Evolutionary conservation across 1,284 basidiomycete species (phyloP), one percentile per base, ranked within the genome.

Genomic region (Fomitopsis betulina): DNA sequence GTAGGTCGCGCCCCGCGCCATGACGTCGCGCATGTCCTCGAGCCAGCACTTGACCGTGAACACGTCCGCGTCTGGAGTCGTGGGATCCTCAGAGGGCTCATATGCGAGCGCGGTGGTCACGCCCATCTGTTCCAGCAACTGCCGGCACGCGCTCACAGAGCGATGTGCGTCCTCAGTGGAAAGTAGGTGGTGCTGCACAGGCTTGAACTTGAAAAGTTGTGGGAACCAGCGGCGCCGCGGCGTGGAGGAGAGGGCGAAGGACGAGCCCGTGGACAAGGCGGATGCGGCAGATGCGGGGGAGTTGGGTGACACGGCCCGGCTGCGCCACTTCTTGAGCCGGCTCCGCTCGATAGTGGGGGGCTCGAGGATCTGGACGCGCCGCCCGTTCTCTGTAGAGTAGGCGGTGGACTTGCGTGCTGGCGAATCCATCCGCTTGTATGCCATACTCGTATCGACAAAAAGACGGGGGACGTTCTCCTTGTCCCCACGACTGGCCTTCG

Each of bases 201-300:
- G 86, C 68, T 89, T 93, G 78, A 93, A 89, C 68, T 86, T 90
- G 82, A 98, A 96, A 50, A 97, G 81, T 62, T 89, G 91, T 55
- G 86, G 85, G 64, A 98, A 86, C 96, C 96, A 98, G 58, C 84
- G 86, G 52, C 89, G 84, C 71, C 89, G 91, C 8, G 83, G 83
- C 3, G 79, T 76, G 13, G 79, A 73, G 19, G 76, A 71, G 1
- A 73, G 73, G 13, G 76, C 73, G 54, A 77, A 80, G 49, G 49
- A 51, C 17, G 78, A 79, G 27, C 75, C 71, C 15, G 62, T 62
- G 19, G 70, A 72, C 68, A 79, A 19, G 27, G 35, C 35, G 13
- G 35, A 37, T 3, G 35, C 8, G 3, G 35, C 35, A 12, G 80
- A 75, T 13, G 82, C 74, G 55, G 75, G 65, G n/a, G 80, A 74